Evolutionary conservation across 441 rosid species (phyloP), one percentile per base, ranked within the genome.

Genomic region (Corymbia citriodora): DNA sequence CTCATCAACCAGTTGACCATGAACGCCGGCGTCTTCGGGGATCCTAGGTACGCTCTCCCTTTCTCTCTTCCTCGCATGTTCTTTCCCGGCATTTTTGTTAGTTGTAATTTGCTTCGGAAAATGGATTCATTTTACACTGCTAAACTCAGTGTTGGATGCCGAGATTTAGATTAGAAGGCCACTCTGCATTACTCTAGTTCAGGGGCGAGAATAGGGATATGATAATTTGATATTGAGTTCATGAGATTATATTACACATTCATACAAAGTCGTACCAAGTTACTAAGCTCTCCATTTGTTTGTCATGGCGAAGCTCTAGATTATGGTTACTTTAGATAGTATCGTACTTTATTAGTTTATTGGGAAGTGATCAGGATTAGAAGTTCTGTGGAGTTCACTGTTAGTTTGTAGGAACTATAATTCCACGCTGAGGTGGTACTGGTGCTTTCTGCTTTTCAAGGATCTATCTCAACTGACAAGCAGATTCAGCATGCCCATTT

Each of bases 1-100:
- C 90, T 93, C 87, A 93, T 98, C 88, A 89, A 92, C 48, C 99
- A 96, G 27, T 94, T 98, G 63, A 98, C 99, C 87, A 50, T 92
- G 89, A 95, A 95, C 25, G 97, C 96, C 16, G 99, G 99, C 10
- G 98, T 94, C 36, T 93, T 96, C 17, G 99, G 98, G 33, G 98
- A 93, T n/a, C 93, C 96, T 79, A 98, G 96, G 99, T 98, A 52
- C 70, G 15, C 81, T 4, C 57, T 0, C n/a, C 10, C 90, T 72
- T 29, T 10, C 40, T 88, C 6, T 33, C 29, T 55, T 63, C 65
- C 68, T 89, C 29, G 57, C 59, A 7, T 87, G 27, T 89, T 52
- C 90, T 91, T 91, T 31, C 53, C 72, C 16, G 1, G 31, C 61
- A 52, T 61, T 86, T 19, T 25, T 0, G 27, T 25, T 18, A 55